Percentiles rank a stretch among this genome's conserved stretches.
phyloP scores from a whole-genome alignment of 129 eudicot species.

The Helianthus tuberosus region DNA sequence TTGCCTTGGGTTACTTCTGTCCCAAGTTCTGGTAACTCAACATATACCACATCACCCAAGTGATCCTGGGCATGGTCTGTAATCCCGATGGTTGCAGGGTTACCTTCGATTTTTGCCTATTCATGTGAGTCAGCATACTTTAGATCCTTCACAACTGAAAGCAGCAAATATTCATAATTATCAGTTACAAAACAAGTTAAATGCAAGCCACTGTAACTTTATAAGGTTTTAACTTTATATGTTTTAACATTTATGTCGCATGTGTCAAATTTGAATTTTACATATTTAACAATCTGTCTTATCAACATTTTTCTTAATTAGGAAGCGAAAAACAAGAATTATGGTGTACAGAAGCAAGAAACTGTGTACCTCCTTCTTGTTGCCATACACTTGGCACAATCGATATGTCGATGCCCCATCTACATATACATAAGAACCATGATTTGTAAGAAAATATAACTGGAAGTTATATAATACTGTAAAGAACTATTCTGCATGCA shows the following conservation, averaged over 20 bases:
- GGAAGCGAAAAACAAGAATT: too few relatives aligned
- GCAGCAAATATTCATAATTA: neutral
- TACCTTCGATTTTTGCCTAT: conserved; percentile 79
- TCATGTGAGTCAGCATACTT: conserved; percentile 81
- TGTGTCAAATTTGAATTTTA: too few relatives aligned
- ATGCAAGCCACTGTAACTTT: conserved; percentile 4
- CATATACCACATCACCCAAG: conserved; percentile 82
- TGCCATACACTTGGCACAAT: too few relatives aligned
- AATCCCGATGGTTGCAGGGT: conserved; percentile 63
- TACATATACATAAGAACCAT: too few relatives aligned
- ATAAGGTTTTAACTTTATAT: neutral
- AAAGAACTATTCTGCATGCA: too few relatives aligned
- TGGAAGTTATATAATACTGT: too few relatives aligned
- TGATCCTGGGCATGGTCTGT: conserved; percentile 89
- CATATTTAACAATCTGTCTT: too few relatives aligned
- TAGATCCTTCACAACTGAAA: conserved; percentile 62
- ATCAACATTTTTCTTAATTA: too few relatives aligned
- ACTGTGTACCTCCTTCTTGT: too few relatives aligned
- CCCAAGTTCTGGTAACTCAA: conserved; percentile 71
- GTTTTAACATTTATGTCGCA: neutral
- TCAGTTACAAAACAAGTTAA: neutral
- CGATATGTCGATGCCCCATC: too few relatives aligned
- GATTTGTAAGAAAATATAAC: too few relatives aligned
- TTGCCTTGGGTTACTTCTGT: conserved; percentile 50
- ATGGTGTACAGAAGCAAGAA: too few relatives aligned